Evolutionary conservation across 306 rosid genomes (phyloP), one percentile per base, ranked within the genome.

Genomic region (Ceratonia siliqua): DNA sequence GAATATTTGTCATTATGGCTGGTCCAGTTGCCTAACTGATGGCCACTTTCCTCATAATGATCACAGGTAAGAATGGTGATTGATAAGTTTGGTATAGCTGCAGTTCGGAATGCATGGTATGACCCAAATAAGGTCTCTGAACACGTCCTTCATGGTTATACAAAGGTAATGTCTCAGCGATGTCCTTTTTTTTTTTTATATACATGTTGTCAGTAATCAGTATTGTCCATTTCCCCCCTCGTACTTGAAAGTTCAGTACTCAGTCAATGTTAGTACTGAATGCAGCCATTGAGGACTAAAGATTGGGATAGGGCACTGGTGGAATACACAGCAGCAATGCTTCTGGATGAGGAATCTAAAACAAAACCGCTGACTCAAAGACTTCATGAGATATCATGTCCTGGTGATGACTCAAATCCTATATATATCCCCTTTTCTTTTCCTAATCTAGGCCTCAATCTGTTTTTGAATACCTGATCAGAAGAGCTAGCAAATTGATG

Each of bases 301-400:
- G 84, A 82, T 83, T 91, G 98, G 97, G 98, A 94, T 78, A 88
- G 80, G 83, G 98, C 97, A 55, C 89, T 91, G 39, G 82, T 85
- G 72, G 98, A 94, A 81, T 90, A 27, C 91, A 87, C 92, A 50
- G 92, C 88, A 53, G 97, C 98, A 11, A 81, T 85, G 89, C 88
- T 94, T 76, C 82, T 93, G 50, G 94, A 88, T 68, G 83, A 89
- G 66, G 89, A 82, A 35, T 75, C 86, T 52, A 82, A 83, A 68
- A 83, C 90, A 70, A 87, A 87, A 43, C 74, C 92, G 12, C 77
- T 87, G 56, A 56, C 90, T 66, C 62, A 89, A 80, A 84, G 94
- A 78, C 97, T 94, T 64, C 71, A 73, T 33, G 80, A 94, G 74
- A 94, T 94, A 75, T 85, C 97, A 55, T 94, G 98, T 73, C 97